Percentiles rank a stretch among this genome's conserved stretches.
These are phyloP conservation scores for Raddia guianensis DNA, from an alignment of 176 grass and related monocot genomes.

Conservation along the genomic window DNA sequence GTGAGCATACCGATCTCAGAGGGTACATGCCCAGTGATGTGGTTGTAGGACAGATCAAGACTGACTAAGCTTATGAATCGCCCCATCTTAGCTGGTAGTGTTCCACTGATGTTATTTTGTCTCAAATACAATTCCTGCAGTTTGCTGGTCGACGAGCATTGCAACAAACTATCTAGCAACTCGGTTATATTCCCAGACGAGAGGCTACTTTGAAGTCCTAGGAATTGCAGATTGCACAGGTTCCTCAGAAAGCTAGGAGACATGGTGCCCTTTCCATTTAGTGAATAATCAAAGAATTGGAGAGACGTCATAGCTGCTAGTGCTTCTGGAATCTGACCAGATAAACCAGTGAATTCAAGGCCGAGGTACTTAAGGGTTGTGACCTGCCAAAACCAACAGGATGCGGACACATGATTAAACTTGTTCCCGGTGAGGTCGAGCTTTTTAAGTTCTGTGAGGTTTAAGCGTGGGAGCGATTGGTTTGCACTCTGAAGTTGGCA, in stretches of 20 bases:
- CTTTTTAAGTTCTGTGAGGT: too few species aligned
- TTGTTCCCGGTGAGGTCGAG: too few species aligned
- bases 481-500: too few species aligned
- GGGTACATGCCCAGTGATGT: too few species aligned
- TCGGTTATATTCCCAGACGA: not conserved
- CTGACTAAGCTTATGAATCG: too few species aligned
- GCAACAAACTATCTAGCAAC: not conserved
- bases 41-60: too few species aligned
- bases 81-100: not conserved
- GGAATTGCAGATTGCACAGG: not conserved
- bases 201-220: not conserved
- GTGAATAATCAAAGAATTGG: not conserved
- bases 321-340: not conserved
- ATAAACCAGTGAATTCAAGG: not conserved
- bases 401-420: too few species aligned
- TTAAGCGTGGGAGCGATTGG: too few species aligned
- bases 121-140: not conserved
- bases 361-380: not conserved
- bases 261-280: too few species aligned
- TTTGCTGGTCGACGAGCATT: not conserved
- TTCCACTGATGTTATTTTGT: not conserved
- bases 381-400: too few species aligned
- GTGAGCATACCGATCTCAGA: too few species aligned
- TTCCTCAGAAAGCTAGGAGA: not conserved
- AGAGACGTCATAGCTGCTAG: not conserved